A percentile compares a stretch with the other conserved stretches of the same genome.
Evolutionary conservation across 208 protist genomes (phyloP).

Genomic region (Leishmania gerbilli): DNA sequence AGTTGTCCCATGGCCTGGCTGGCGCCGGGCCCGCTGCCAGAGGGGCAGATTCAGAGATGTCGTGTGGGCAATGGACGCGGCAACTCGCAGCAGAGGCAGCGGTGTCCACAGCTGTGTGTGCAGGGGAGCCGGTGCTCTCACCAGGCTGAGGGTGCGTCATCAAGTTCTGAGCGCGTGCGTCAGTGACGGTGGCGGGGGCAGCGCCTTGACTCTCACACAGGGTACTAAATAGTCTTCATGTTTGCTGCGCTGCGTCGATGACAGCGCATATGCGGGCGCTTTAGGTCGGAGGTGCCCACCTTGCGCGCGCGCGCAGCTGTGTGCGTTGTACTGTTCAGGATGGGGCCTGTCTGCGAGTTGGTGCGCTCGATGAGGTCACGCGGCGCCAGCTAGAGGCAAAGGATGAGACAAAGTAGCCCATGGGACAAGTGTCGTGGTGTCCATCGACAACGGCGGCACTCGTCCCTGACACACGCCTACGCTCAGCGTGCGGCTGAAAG

Average conservation of each 20-base stretch:
- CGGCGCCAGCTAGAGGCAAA: background rate
- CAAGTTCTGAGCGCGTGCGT: background rate
- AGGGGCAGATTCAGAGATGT: background rate
- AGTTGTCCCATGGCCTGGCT: background rate
- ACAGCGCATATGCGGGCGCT: background rate
- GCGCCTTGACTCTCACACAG: background rate
- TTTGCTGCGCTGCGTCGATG: background rate
- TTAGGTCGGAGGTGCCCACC: background rate
- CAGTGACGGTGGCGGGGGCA: background rate
- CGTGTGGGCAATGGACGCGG: background rate
- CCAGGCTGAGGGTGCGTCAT: background rate
- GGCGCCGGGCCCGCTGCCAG: background rate
- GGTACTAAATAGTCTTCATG: background rate
- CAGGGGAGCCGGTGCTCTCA: background rate
- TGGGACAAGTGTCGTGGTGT: background rate
- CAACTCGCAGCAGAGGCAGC: background rate
- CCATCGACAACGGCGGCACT: background rate
- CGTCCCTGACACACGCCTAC: background rate
- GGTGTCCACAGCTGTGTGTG: background rate
- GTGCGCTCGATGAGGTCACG: background rate
- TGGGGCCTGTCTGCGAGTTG: background rate
- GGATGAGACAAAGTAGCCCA: background rate
- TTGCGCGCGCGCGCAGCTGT: background rate
- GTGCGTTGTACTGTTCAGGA: background rate
- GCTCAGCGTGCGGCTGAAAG: background rate